phyloP scores from a whole-genome alignment of 1,284 basidiomycete genomes.

The Pseudozyma sp. region DNA sequence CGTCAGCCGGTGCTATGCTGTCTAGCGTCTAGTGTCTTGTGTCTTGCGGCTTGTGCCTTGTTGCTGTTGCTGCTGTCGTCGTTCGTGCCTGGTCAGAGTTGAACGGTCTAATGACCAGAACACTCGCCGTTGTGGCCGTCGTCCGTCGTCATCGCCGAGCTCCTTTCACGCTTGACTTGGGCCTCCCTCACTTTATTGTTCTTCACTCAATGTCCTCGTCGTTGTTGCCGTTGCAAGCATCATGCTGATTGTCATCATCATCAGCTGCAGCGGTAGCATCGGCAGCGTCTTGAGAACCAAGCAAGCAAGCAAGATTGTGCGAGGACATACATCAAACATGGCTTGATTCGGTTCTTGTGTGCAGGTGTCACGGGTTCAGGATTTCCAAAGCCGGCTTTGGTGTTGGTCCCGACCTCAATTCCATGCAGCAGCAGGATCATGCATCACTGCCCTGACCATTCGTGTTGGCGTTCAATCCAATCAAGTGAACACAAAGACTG shows the following conservation, averaged over 20 bases:
- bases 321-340: background rate
- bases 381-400: background rate
- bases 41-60: background rate
- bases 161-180: conserved; percentile 6
- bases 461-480: background rate
- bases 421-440: background rate
- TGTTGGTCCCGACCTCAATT: background rate
- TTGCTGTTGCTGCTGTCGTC: background rate
- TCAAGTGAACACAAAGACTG: conserved; percentile 4
- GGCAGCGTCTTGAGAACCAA: background rate
- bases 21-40: background rate
- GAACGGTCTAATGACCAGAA: no score
- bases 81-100: background rate
- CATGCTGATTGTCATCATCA: background rate
- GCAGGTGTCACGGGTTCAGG: background rate
- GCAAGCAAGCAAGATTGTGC: no score
- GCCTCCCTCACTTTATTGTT: background rate
- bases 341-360: background rate
- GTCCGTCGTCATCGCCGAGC: conserved; percentile 1
- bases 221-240: background rate
- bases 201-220: conserved; percentile 2
- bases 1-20: conserved; percentile 6
- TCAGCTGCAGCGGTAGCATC: background rate
- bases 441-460: background rate
- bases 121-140: background rate